Evolutionary conservation across 441 rosid species (phyloP).

Genomic region (Erodium texanum): DNA sequence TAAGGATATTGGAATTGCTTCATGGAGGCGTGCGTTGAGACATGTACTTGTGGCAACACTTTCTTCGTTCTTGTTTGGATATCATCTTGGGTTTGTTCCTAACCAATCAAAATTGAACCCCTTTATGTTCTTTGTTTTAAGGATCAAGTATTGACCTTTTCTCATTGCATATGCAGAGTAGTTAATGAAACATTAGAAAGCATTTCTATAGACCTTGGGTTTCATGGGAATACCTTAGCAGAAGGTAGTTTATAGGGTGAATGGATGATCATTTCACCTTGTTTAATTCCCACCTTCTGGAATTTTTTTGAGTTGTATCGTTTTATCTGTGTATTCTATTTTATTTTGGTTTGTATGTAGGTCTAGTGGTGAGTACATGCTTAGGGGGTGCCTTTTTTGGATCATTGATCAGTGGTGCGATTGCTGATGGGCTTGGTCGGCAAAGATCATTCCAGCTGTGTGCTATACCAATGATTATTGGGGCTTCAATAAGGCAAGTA

Average conservation of each 20-base stretch:
- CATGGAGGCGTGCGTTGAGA: slow-evolving; percentile 59
- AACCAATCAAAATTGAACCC: slow-evolving; percentile 4
- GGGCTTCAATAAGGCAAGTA: slow-evolving; percentile 71
- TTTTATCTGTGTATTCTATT: neutral
- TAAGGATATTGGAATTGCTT: slow-evolving; percentile 57
- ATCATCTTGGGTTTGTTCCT: slow-evolving; percentile 58
- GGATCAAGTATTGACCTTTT: neutral
- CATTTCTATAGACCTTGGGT: slow-evolving; percentile 58
- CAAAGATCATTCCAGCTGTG: slow-evolving; percentile 83
- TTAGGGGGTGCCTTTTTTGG: slow-evolving; percentile 93
- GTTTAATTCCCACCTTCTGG: slow-evolving; percentile 8
- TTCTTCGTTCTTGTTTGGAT: slow-evolving; percentile 55
- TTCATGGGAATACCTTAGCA: slow-evolving; percentile 53
- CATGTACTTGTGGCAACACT: slow-evolving; percentile 57
- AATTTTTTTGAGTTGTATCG: slow-evolving; percentile 5
- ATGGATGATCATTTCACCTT: neutral
- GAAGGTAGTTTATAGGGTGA: slow-evolving; percentile 48
- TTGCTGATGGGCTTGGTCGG: slow-evolving; percentile 87
- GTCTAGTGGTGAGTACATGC: slow-evolving; percentile 89
- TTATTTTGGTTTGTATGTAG: slow-evolving; percentile 39
- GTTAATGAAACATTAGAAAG: slow-evolving; percentile 69
- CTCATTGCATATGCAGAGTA: slow-evolving; percentile 38
- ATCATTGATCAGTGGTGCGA: slow-evolving; percentile 78
- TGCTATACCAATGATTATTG: slow-evolving; percentile 81
- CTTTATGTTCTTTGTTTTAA: slow-evolving; percentile 8